phyloP scores from a whole-genome alignment of 495 filamentous ascomycete genomes.

The Neurospora sp. region DNA sequence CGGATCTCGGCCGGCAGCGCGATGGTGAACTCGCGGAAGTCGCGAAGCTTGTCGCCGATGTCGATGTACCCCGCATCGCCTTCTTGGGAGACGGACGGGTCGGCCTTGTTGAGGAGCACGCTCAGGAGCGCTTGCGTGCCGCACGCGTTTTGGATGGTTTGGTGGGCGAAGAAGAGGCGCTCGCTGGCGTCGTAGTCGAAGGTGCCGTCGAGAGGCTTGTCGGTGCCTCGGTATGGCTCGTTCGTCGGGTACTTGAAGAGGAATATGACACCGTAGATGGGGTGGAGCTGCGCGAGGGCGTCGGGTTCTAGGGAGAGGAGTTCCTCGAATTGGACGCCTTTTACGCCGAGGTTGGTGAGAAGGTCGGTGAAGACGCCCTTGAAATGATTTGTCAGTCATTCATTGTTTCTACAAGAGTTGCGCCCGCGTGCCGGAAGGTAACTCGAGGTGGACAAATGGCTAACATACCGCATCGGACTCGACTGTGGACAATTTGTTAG shows the following conservation, averaged over 20 bases:
- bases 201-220: constrained; percentile 61
- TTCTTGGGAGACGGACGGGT: constrained; percentile 4
- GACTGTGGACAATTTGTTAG: constrained; percentile 48
- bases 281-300: constrained; percentile 63
- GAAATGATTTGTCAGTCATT: constrained; percentile 5
- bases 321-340: constrained; percentile 94
- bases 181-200: constrained; percentile 68
- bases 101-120: constrained; percentile 78
- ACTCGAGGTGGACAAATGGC: constrained; percentile 2
- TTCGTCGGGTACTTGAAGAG: constrained; percentile 96
- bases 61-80: constrained; percentile 26
- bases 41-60: constrained; percentile 49
- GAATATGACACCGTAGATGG: constrained; percentile 96
- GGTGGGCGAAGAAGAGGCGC: constrained; percentile 84
- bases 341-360: constrained; percentile 80
- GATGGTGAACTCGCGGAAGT: constrained; percentile 87
- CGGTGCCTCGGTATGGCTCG: constrained; percentile 46
- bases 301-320: constrained; percentile 81
- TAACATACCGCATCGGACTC: constrained; percentile 82
- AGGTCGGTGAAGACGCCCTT: constrained; percentile 98
- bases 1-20: constrained; percentile 72
- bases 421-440: not conserved
- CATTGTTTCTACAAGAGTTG: not conserved
- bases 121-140: constrained; percentile 93
- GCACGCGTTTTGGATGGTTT: constrained; percentile 99